Base-by-base conservation (phyloP, 1,284 basidiomycete genomes). In the Schizopora paradoxa region DNA sequence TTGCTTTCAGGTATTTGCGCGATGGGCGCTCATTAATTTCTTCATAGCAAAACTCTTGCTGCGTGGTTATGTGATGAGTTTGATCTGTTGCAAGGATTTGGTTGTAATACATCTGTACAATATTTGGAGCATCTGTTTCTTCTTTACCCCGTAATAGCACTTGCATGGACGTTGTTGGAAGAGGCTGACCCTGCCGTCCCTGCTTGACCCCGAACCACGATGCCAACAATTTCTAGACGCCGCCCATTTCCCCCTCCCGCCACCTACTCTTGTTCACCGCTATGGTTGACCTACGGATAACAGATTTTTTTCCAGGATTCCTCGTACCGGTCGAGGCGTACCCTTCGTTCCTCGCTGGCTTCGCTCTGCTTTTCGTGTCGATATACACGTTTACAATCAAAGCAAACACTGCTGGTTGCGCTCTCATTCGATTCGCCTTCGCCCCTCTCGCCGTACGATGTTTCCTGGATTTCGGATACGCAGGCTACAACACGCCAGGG, bases 21-120 rank as follows among this genome's bases (percentile, higher is more conserved):
- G 26, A 23, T 43, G 23, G n/a, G 14, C n/a, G 21, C 43, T 52
- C 27, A 47, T 41, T 36, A 18, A 33, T n/a, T 23, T 26, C 27
- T 23, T 49, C 18, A 8, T 36, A 81, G 83, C 84, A 86, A 79
- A 82, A 82, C 67, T 79, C 77, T 16, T 82, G 79, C 66, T 82
- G 79, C 56, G 65, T 77, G 13, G 53, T 70, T 53, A 69, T 69
- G 68, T 70, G 52, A 42, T 27, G 33, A n/a, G n/a, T n/a, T n/a
- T n/a, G n/a, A n/a, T n/a, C n/a, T n/a, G n/a, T n/a, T n/a, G n/a
- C n/a, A n/a, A n/a, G n/a, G n/a, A n/a, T n/a, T n/a, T n/a, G n/a
- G n/a, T n/a, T n/a, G n/a, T n/a, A n/a, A n/a, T n/a, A n/a, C n/a
- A n/a, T n/a, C n/a, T n/a, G n/a, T n/a, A n/a, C n/a, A n/a, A n/a